A percentile compares a stretch with the other conserved stretches of the same genome.
phyloP scores from a whole-genome alignment of 257 asterid species.

The Pogostemon cablin region DNA sequence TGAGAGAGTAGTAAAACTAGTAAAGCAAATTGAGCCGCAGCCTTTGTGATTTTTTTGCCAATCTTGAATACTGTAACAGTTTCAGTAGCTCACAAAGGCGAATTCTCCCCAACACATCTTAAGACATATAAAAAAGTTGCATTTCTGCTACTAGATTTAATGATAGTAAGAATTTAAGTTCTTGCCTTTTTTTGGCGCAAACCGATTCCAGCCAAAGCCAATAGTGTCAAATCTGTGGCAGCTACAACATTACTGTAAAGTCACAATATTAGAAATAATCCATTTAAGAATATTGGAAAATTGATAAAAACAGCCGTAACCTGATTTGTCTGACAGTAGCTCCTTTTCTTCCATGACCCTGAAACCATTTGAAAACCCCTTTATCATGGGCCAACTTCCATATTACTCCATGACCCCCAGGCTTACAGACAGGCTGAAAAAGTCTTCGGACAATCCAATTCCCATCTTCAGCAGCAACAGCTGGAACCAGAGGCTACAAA shows the following conservation, averaged over 20 bases:
- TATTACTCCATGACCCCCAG: constrained; percentile 99
- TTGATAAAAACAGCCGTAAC: constrained; percentile 41
- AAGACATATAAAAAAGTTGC: constrained; percentile 15
- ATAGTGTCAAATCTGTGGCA: constrained; percentile 90
- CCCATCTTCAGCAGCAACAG: constrained; percentile 93
- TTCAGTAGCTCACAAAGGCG: constrained; percentile 22
- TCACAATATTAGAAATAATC: constrained; percentile 46
- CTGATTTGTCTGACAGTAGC: constrained; percentile 97
- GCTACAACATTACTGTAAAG: constrained; percentile 93
- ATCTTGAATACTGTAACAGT: constrained; percentile 2
- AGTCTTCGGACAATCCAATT: constrained; percentile 76
- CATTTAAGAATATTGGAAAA: constrained; percentile 32
- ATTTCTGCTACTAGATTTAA: constrained; percentile 26
- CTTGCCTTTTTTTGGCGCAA: constrained; percentile 80
- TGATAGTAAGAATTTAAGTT: constrained; percentile 32
- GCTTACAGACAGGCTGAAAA: constrained; percentile 84
- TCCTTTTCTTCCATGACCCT: constrained; percentile 76
- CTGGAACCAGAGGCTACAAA: constrained; percentile 98
- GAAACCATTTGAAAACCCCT: constrained; percentile 94
- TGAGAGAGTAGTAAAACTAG: neutral
- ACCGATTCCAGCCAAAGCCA: constrained; percentile 98
- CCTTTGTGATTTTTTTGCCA: constrained; percentile 11
- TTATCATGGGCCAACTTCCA: constrained; percentile 97
- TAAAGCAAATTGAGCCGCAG: constrained; percentile 13
- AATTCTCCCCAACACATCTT: constrained; percentile 20